Base-by-base conservation (phyloP, 257 asterid species). In the Nicotiana otophora region DNA sequence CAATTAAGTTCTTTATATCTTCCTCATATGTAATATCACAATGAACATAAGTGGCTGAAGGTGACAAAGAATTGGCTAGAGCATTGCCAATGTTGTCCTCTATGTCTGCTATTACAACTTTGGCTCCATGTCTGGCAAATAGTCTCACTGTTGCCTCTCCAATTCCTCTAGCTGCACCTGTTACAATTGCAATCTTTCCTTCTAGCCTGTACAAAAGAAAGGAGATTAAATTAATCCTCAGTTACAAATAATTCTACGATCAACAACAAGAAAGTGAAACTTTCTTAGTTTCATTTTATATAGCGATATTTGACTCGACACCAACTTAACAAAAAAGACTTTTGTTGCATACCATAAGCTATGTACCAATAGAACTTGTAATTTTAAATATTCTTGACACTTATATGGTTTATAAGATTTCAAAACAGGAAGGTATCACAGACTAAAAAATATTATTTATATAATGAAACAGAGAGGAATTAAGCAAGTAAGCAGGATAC, bases 81-180 rank as follows among this genome's bases (percentile, higher is more conserved):
- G 89, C 84, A 39, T 58, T 67, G 0, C 98, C 98, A 4, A 83
- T 72, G 0, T 10, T 62, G 74, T 92, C 97, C 70, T 91, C 91
- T 15, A 94, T 87, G 82, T 92, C 98, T 0, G 93, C 97, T 31
- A 92, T 87, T 1, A 94, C 87, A 2, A 94, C 97, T 54, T 64
- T 84, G 12, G 95, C 95, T 20, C 98, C 97, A 23, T 94, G 96
- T 34, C 72, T 63, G 0, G 92, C 97, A 80, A 91, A 92, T 17
- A 91, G 92, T 19, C 91, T 82, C 0, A 89, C 97, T 0, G 98
- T 90, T 5, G 96, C 96, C 87, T 92, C 96, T 7, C 98, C 98
- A 10, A 94, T 94, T 48, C 98, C 98, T 34, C 93, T 82, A 0
- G 96, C 97, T 7, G 97, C 98, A 46, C 97, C 98, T 0, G 98